A percentile compares a stretch with the other conserved stretches of the same genome.
Conservation (phyloP, 2,329 filamentous ascomycete species). For the Ceratocystis ficicola region DNA sequence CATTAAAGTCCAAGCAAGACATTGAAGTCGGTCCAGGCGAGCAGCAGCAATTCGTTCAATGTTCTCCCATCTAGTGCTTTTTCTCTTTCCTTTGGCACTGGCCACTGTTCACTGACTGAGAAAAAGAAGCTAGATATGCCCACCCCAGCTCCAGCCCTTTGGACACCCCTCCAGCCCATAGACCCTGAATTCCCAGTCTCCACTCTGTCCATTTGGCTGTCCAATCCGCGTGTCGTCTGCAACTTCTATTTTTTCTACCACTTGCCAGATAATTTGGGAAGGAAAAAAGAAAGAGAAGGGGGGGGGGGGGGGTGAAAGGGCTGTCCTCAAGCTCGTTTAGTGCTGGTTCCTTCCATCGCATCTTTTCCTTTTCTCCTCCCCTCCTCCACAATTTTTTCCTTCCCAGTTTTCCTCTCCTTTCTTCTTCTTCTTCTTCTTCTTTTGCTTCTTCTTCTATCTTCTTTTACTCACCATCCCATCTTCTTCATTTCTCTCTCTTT, state of each 20-base stretch:
- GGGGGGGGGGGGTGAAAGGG: background rate
- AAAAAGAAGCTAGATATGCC: background rate
- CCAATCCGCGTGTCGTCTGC: constrained; percentile 12
- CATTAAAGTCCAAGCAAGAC: too few species aligned
- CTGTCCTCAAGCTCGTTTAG: background rate
- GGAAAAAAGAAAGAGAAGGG: background rate
- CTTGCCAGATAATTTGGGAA: background rate
- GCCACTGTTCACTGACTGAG: background rate
- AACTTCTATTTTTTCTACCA: constrained; percentile 13
- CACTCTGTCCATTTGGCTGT: background rate
- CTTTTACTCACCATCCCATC: constrained; percentile 28
- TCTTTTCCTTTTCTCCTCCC: constrained; percentile 25
- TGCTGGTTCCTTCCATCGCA: constrained; percentile 12
- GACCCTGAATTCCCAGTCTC: background rate
- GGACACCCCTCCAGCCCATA: background rate
- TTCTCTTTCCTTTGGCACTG: background rate
- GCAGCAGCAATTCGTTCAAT: background rate
- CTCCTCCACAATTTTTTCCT: constrained; percentile 26
- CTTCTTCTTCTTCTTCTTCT: constrained; percentile 27
- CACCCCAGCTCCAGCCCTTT: background rate
- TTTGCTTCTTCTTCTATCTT: constrained; percentile 28
- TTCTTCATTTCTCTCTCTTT: constrained; percentile 28
- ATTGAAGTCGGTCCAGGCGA: too few species aligned
- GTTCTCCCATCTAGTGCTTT: constrained; percentile 1
- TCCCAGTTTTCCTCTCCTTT: constrained; percentile 25